Conservation (phyloP, 768 basidiomycete genomes). For the Lyophyllum shimeji region DNA sequence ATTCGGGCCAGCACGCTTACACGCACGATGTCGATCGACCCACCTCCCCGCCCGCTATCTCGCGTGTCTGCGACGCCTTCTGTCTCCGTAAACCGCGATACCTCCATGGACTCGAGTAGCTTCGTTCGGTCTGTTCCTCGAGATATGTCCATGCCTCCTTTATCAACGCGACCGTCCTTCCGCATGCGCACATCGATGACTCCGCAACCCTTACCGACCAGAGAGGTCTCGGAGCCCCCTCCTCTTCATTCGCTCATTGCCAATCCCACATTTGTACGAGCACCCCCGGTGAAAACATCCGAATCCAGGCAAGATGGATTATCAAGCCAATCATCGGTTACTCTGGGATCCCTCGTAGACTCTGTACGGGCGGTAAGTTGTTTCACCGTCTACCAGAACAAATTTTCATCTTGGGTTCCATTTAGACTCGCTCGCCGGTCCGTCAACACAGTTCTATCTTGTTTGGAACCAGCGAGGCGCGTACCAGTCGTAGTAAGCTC, state of each 20-base stretch:
- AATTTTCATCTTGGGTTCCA: conserved; percentile 5
- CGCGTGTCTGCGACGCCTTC: conserved; percentile 41
- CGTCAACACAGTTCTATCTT: conserved; percentile 55
- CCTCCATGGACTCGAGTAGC: conserved; percentile 33
- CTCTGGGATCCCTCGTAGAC: conserved; percentile 60
- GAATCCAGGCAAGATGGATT: conserved; percentile 23
- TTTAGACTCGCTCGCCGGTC: conserved; percentile 47
- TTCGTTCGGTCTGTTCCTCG: conserved; percentile 29
- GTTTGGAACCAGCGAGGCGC: conserved; percentile 37
- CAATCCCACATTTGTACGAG: conserved; percentile 70
- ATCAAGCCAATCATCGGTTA: conserved; percentile 38
- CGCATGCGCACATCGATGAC: conserved; percentile 71
- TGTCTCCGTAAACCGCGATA: conserved; percentile 40
- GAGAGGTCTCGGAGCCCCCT: conserved; percentile 70
- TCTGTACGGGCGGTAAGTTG: conserved; percentile 53
- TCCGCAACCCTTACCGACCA: conserved; percentile 51
- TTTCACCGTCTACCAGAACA: conserved; percentile 2
- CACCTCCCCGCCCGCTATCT: conserved; percentile 41
- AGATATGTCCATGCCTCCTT: conserved; percentile 48
- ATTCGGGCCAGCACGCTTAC: conserved; percentile 36
- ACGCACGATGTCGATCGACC: conserved; percentile 78
- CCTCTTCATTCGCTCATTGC: conserved; percentile 58
- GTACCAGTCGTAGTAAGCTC: conserved; percentile 30
- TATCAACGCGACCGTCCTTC: conserved; percentile 47
- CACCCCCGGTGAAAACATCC: conserved; percentile 39